These are phyloP conservation scores for Thalassiosira gravida DNA, from an alignment of 352 stramenopile genomes.

Conservation along the genomic window DNA sequence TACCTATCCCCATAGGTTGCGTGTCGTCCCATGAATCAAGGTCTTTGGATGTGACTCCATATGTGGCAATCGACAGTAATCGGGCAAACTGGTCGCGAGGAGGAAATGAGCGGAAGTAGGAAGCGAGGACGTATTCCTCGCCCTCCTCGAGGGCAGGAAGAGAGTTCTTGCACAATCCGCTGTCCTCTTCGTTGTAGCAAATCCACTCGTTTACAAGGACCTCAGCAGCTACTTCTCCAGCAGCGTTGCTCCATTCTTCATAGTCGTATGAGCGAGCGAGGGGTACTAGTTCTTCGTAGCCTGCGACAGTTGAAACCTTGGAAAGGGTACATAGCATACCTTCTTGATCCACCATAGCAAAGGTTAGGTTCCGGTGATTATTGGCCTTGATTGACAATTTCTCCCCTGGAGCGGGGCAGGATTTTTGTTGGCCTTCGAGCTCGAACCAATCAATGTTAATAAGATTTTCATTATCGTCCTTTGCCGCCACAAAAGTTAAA, in stretches of 20 bases:
- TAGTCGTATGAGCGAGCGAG: constrained; percentile 24
- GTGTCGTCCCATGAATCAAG: too few species aligned
- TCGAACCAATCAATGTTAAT: too few species aligned
- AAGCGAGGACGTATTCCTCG: background rate
- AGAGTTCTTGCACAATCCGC: background rate
- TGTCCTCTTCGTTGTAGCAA: background rate
- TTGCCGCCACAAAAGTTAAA: too few species aligned
- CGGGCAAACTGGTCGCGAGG: background rate
- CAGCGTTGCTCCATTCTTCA: constrained; percentile 14
- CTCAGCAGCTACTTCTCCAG: constrained; percentile 14
- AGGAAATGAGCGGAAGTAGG: background rate
- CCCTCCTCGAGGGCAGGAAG: background rate
- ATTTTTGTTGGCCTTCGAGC: too few species aligned
- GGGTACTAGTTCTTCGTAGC: constrained; percentile 3
- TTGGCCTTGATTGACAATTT: too few species aligned
- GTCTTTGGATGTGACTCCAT: background rate
- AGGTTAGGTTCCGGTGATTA: too few species aligned
- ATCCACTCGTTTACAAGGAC: constrained; percentile 3
- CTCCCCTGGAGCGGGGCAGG: too few species aligned
- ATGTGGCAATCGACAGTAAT: background rate
- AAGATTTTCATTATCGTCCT: too few species aligned
- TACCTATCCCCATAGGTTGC: too few species aligned
- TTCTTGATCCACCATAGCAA: background rate
- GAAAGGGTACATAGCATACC: background rate
- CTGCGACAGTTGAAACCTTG: background rate